Conservation (phyloP, 2,329 filamentous ascomycete genomes). For the Coleophoma eucalyptorum region DNA sequence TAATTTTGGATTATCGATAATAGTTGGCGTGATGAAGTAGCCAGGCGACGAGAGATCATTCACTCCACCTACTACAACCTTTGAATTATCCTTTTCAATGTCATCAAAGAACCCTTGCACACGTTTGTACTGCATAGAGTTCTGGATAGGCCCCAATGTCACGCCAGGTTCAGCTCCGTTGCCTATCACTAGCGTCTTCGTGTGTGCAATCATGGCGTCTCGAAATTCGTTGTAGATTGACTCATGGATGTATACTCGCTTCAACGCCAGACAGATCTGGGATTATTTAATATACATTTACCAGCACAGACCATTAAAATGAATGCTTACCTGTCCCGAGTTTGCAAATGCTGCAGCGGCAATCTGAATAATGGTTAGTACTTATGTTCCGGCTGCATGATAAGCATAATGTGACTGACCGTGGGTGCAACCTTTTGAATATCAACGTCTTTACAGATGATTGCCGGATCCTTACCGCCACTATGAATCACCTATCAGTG, state of each 20-base stretch:
- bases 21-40: conserved; percentile 55
- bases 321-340: conserved; percentile 29
- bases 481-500: neutral
- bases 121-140: conserved; percentile 59
- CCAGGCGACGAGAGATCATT: conserved; percentile 34
- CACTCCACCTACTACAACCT: conserved; percentile 43
- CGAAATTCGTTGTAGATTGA: conserved; percentile 53
- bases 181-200: conserved; percentile 33
- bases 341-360: conserved; percentile 45
- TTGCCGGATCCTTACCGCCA: conserved; percentile 50
- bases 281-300: neutral
- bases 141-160: conserved; percentile 55
- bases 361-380: conserved; percentile 27
- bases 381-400: too few species aligned
- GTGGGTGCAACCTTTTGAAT: conserved; percentile 33
- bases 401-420: too few species aligned
- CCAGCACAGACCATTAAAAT: neutral
- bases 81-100: conserved; percentile 46
- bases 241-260: conserved; percentile 58
- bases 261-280: conserved; percentile 50
- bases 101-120: conserved; percentile 52
- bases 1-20: conserved; percentile 54
- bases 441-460: conserved; percentile 48
- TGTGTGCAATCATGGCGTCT: conserved; percentile 37
- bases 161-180: conserved; percentile 29